Conservation (phyloP, 495 filamentous ascomycete species). For the Stereocaulon alpinum region DNA sequence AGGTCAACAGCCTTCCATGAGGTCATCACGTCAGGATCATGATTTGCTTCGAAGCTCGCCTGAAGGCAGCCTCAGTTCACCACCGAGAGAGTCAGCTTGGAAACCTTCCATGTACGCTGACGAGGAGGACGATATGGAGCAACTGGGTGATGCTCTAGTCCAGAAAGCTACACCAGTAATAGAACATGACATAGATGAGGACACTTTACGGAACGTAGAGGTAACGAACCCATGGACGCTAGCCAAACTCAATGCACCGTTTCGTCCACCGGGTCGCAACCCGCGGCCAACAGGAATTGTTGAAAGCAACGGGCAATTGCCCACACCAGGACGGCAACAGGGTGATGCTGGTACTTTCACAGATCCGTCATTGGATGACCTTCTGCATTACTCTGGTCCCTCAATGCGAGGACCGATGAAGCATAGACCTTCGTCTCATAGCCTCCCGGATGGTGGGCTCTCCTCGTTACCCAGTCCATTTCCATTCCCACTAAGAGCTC, state of each 20-base stretch:
- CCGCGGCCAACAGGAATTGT: not conserved
- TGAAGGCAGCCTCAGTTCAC: too few species aligned
- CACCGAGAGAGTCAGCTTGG: not conserved
- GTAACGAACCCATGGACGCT: slow-evolving; percentile 51
- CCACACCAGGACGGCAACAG: slow-evolving; percentile 18
- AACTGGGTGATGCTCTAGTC: not conserved
- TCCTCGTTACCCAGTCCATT: slow-evolving; percentile 13
- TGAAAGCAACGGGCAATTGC: slow-evolving; percentile 10
- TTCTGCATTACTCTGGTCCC: not conserved
- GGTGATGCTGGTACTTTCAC: slow-evolving; percentile 9
- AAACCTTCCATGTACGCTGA: slow-evolving; percentile 8
- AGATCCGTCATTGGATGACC: slow-evolving; percentile 5
- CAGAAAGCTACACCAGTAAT: not conserved
- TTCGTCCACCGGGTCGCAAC: slow-evolving; percentile 10
- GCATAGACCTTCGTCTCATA: not conserved
- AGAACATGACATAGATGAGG: slow-evolving; percentile 18
- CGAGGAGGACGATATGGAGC: slow-evolving; percentile 7
- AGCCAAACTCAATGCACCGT: slow-evolving; percentile 45
- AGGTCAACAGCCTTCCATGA: not conserved
- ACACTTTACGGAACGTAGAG: slow-evolving; percentile 19
- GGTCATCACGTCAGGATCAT: not conserved
- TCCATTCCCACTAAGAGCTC: slow-evolving; percentile 17
- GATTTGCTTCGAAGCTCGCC: not conserved
- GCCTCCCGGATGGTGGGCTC: not conserved
- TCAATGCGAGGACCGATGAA: not conserved